Percentiles rank a stretch among this genome's conserved stretches.
Evolutionary conservation across 495 filamentous ascomycete species (phyloP).

Genomic region (Aspergillus kassunensis): DNA sequence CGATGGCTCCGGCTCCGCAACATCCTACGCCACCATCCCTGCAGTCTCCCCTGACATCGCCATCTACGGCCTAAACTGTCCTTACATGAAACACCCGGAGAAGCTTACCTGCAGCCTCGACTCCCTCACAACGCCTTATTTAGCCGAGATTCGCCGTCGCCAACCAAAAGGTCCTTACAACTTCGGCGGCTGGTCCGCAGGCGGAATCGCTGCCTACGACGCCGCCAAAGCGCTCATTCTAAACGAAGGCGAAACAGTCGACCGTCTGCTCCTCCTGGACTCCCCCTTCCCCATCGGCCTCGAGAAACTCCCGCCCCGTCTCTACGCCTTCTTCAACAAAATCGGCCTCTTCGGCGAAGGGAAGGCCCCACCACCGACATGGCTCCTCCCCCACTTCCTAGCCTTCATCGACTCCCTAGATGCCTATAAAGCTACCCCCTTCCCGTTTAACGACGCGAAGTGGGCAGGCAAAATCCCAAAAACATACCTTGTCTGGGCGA

Average conservation of each 20-base stretch:
- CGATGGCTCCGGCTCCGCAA: constrained; percentile 32
- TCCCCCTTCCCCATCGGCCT: constrained; percentile 74
- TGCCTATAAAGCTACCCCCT: constrained; percentile 57
- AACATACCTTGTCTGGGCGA: constrained; percentile 71
- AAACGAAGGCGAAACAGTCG: constrained; percentile 62
- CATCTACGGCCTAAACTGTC: constrained; percentile 62
- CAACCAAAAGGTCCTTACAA: constrained; percentile 69
- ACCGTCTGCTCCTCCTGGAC: constrained; percentile 76
- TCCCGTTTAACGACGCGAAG: constrained; percentile 37
- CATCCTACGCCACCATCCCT: constrained; percentile 58
- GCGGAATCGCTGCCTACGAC: constrained; percentile 85
- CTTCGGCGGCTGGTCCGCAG: constrained; percentile 77
- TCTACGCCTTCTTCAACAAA: constrained; percentile 74
- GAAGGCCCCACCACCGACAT: constrained; percentile 60
- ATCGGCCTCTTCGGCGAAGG: constrained; percentile 77
- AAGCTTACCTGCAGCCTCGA: constrained; percentile 54
- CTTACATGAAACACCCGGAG: constrained; percentile 60
- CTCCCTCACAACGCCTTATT: constrained; percentile 53
- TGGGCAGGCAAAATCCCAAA: constrained; percentile 49
- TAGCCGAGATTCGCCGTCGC: constrained; percentile 65
- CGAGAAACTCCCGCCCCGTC: constrained; percentile 69
- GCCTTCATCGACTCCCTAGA: constrained; percentile 71
- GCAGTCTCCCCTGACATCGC: constrained; percentile 51
- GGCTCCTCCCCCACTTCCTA: constrained; percentile 82
- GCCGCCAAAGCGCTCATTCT: constrained; percentile 68